Base-by-base conservation (phyloP, 2,329 filamentous ascomycete genomes). In the Hirsutella minnesotensis region DNA sequence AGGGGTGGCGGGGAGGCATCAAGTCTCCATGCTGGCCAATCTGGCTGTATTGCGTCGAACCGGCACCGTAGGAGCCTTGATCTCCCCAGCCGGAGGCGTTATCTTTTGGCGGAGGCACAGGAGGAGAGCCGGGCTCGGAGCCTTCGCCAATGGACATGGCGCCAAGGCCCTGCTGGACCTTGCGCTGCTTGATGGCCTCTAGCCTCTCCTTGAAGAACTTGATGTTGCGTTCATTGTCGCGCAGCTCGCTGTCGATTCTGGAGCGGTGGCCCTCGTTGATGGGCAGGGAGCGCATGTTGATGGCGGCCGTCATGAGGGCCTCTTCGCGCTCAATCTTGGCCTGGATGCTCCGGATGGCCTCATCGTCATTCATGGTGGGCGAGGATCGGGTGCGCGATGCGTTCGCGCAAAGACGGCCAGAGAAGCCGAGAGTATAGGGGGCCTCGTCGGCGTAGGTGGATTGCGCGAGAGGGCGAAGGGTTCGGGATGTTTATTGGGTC, bases 261-360 rank as follows among this genome's bases (percentile, higher is more conserved):
- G 89, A 89, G 59, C 88, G 83, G 51, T 96, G 90, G 48, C 81
- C 77, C 53, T 89, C 84, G 65, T 98, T 98, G 69, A 87, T 86
- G 54, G 90, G 95, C 64, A 92, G 89, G 67, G 89, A 83, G 66
- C 88, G 84, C 89, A 98, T 95, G 55, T 85, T 79, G 67, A 86
- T 92, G 53, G 90, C 90, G 56, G 87, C 90, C 64, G 85, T 85
- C 72, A 98, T 92, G 59, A 96, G 81, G 56, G 83, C 85, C 73
- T 89, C 90, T 68, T 98, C 92, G 63, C 90, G 82, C 73, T 95
- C 87, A 66, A 98, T 96, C 83, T 98, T 96, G 71, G 82, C 84
- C 69, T 84, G 80, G 68, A 98, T 88, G 64, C 87, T 84, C 66
- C 79, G 79, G 66, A 80, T 72, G 53, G 74, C 70, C 56, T 80